Base-by-base conservation (phyloP, 805 yeast species). In the Hemisphaericaspora nanyangensis region DNA sequence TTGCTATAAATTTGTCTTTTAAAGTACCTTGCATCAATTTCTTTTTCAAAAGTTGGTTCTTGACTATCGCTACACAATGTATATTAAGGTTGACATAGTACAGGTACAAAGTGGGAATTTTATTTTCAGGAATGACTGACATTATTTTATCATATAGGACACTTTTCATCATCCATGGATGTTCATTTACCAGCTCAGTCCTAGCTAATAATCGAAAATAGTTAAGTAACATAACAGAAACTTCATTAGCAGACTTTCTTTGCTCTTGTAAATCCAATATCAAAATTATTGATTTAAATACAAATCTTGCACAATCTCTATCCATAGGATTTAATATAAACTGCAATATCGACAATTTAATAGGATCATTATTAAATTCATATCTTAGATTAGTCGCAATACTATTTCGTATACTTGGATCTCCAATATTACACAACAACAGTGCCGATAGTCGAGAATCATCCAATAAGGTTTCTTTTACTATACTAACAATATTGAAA, bases 11-110 rank as follows among this genome's bases (percentile, higher is more conserved):
- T 32, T 52, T 53, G 3, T 65, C 71, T 12, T 60, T 28, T 24
- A 56, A 51, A 1, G 61, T 48, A 6, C 74, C 70, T 6, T 38
- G 41, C 17, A 50, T 37, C 16, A 68, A 52, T 6, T 48, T 41
- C 17, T 45, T 39, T 31, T 58, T 60, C 24, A 68, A 30, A 1
- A 31, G 20, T 15, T 50, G 39, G 27, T 56, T 39, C 5, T 40
- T 35, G 7, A 36, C 26, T 2, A 39, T 17, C n/a, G 48, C 39
- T n/a, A 42, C 40, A 7, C 68, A 52, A 35, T 56, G 61, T 29
- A 67, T 51, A 41, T 68, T 68, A 12, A 63, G 31, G 29, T 57
- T 52, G 24, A 68, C 52, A 31, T 65, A 39, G 18, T 48, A 62
- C 35, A 58, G 52, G 45, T 51, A 68, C 17, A 67, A 45, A 16